Evolutionary conservation across 352 stramenopile genomes (phyloP), one percentile per base, ranked within the genome.

Genomic region (Phytopythium litorale): DNA sequence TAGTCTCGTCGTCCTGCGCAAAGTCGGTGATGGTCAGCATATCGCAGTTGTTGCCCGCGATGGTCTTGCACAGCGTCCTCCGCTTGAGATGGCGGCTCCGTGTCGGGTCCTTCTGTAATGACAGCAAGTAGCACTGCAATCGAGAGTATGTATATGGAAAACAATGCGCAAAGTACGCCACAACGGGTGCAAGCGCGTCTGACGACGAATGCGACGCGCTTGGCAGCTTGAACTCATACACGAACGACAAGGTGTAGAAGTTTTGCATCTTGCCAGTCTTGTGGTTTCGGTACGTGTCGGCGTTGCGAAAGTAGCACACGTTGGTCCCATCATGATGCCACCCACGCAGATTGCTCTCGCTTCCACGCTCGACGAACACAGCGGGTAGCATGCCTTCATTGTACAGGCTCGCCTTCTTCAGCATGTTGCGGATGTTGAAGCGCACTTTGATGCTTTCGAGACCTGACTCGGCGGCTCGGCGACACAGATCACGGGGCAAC

Each of bases 1-100:
- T 70, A 5, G 60, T 73, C 49, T 85, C 72, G 60, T 87, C 75
- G 7, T 85, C 77, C 33, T 80, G 72, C 3, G 66, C 71, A 52
- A 89, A 91, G 60, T 92, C 83, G 6, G 88, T 97, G 64, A 97
- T 92, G 23, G 88, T 97, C 51, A 97, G 67, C 58, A 97, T 50
- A 62, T 97, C 90, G 65, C 86, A 96, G 40, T 76, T 81, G 64
- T 97, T 96, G 12, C 86, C 83, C 3, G 76, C 89, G 42, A 97
- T 75, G 1, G 88, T 95, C 66, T 87, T 84, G 65, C 84, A 94
- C 35, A 97, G 67, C 42, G 86, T 76, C 9, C 80, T 72, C 4
- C 84, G 71, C 42, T 76, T 81, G 35, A 95, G 68, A 59, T 77
- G 75, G 42, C 62, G 65, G 15, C 63, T 78, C 2, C 75, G 77